Percentiles rank a stretch among this genome's conserved stretches.
Evolutionary conservation across 371 early-diverging fungal species (phyloP).

Genomic region (Circinella minor): DNA sequence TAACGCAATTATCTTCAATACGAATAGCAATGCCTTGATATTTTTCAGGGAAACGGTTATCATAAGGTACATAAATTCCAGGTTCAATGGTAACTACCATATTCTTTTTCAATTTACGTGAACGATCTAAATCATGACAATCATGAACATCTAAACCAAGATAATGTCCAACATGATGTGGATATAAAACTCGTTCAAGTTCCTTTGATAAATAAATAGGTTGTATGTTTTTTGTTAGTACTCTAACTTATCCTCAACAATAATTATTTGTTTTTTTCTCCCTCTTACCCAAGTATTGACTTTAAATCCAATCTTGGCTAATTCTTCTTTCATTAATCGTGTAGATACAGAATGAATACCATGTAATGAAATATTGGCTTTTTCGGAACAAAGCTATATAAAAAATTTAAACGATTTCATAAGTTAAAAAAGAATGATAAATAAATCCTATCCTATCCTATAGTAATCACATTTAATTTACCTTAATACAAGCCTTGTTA

Average conservation of each 20-base stretch:
- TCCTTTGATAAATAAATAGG: conserved; percentile 50
- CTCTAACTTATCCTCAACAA: too few relatives aligned
- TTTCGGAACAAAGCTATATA: conserved; percentile 71
- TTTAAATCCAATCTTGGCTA: conserved; percentile 69
- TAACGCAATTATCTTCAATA: conserved; percentile 94
- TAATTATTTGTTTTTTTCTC: not conserved
- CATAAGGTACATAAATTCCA: conserved; percentile 90
- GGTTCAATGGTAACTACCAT: conserved; percentile 98
- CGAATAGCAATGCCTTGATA: conserved; percentile 94
- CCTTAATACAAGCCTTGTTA: conserved; percentile 86
- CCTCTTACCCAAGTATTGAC: conserved; percentile 52
- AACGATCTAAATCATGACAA: conserved; percentile 73
- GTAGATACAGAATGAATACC: conserved; percentile 80
- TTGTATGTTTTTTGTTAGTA: not conserved
- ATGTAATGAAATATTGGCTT: conserved; percentile 74
- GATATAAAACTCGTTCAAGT: conserved; percentile 78
- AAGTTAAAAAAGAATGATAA: not conserved
- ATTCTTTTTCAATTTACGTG: conserved; percentile 69
- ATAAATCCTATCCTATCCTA: too few relatives aligned
- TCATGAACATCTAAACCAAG: conserved; percentile 97
- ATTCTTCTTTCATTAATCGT: conserved; percentile 64
- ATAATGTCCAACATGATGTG: conserved; percentile 95
- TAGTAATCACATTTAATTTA: conserved; percentile 19
- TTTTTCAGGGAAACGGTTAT: conserved; percentile 74
- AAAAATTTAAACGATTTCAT: not conserved